Base-by-base conservation (phyloP, 2,329 filamentous ascomycete species). In the Colletotrichum higginsianum region DNA sequence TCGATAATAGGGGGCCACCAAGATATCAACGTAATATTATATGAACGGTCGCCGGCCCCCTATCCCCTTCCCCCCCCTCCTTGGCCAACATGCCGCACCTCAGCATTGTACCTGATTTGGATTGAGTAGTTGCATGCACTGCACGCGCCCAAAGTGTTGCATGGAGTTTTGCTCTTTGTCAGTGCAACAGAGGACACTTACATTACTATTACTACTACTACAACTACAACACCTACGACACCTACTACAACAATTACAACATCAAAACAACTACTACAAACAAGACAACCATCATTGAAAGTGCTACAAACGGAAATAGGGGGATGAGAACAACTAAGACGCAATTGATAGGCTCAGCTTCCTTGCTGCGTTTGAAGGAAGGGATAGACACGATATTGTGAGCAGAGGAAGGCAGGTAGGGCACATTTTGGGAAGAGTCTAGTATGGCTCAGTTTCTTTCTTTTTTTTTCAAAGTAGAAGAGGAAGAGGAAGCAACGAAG, bases 1-100 rank as follows among this genome's bases (percentile, higher is more conserved):
- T 61, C 38, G 23, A 46, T 52, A 50, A 38, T 38, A n/a, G 65
- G 68, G 60, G 66, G 70, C 53, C 58, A 72, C 47, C 55, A 42
- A 71, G 58, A 62, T 63, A 67, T 52, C 65, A 61, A 52, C 64
- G 23, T 71, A 71, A 68, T 63, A 35, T 57, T 18, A 62, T 53
- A 47, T 68, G 50, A 71, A 68, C 52, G 46, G 53, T 66, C 53
- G 18, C 46, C 23, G 66, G 52, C 66, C 53, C 61, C 53, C 68
- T 56, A 15, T 21, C 18, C 18, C 18, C 30, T n/a, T 13, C 13
- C 47, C 62, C 47, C 30, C 57, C 42, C 47, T 13, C 13, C 15
- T 18, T 55, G 61, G 42, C 53, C 46, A 30, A 47, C 40, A 38
- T 61, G 50, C 47, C 61, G 47, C 50, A 56, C 42, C 55, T 9